Percentiles rank a stretch among this genome's conserved stretches.
Evolutionary conservation across 2,329 filamentous ascomycete genomes (phyloP).

Genomic region (Arachnomyces sp.): DNA sequence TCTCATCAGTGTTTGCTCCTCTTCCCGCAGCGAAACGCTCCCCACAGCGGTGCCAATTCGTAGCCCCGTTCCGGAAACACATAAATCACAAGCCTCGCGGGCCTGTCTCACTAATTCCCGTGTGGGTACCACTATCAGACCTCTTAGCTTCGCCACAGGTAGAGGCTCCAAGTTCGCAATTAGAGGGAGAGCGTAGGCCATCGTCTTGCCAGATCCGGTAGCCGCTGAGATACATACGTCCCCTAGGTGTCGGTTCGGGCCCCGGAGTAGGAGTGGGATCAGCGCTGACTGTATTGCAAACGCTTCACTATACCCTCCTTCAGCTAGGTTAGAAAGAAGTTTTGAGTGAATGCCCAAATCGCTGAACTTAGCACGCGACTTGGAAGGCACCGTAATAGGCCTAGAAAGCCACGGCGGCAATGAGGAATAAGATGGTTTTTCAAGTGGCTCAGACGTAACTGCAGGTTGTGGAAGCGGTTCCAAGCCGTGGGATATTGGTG

Average conservation of each 20-base stretch:
- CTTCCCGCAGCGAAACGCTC: constrained; percentile 61
- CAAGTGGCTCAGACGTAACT: constrained; percentile 48
- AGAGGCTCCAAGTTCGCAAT: constrained; percentile 64
- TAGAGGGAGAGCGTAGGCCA: constrained; percentile 83
- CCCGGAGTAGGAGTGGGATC: constrained; percentile 68
- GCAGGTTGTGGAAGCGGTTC: constrained; percentile 65
- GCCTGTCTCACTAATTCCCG: constrained; percentile 85
- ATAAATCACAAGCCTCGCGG: constrained; percentile 66
- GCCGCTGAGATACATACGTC: constrained; percentile 87
- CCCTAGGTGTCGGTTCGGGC: constrained; percentile 52
- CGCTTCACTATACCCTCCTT: constrained; percentile 61
- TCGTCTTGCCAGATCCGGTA: constrained; percentile 90
- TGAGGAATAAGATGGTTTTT: constrained; percentile 63
- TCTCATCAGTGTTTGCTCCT: constrained; percentile 55
- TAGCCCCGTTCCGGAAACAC: constrained; percentile 61
- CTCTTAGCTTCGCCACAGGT: constrained; percentile 59
- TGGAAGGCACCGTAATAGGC: constrained; percentile 60
- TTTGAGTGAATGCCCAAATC: constrained; percentile 56
- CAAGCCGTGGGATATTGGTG: constrained; percentile 56
- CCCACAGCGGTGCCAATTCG: constrained; percentile 77
- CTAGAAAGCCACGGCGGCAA: constrained; percentile 73
- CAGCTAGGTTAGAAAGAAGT: constrained; percentile 53
- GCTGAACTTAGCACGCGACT: constrained; percentile 53
- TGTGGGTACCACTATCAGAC: constrained; percentile 80
- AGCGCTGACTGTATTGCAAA: constrained; percentile 74